These are phyloP conservation scores for Puccinia triticina DNA, from an alignment of 1,284 basidiomycete species.

Conservation along the genomic window DNA sequence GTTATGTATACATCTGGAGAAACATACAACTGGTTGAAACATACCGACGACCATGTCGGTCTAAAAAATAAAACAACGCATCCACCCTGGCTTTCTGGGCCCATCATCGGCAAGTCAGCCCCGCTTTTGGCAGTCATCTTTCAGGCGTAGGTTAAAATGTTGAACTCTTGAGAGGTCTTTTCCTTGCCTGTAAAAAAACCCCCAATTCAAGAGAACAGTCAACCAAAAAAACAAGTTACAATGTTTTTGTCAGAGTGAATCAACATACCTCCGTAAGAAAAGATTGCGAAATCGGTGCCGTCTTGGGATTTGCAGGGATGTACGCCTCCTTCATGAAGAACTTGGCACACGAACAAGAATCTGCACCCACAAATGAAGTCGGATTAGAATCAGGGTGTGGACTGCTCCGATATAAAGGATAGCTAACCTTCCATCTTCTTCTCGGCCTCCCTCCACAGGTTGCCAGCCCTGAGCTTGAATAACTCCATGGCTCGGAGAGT, in stretches of 20 bases:
- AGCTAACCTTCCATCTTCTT: constrained; percentile 41
- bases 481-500: constrained; percentile 19
- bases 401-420: neutral
- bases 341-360: constrained; percentile 47
- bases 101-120: neutral
- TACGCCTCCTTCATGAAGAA: constrained; percentile 40
- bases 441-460: constrained; percentile 44
- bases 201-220: neutral
- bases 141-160: constrained; percentile 35
- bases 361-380: neutral
- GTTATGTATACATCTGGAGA: neutral
- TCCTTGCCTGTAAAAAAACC: constrained; percentile 26
- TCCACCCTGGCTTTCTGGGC: neutral
- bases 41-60: neutral
- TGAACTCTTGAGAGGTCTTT: constrained; percentile 43
- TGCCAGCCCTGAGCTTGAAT: constrained; percentile 44
- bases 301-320: constrained; percentile 47
- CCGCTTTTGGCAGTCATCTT: neutral
- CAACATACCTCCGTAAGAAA: constrained; percentile 36
- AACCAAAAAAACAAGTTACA: neutral
- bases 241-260: neutral
- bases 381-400: neutral
- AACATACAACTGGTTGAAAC: neutral
- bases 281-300: constrained; percentile 36
- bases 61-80: neutral